These are phyloP conservation scores for Candolleomyces efflorescens DNA, from an alignment of 768 basidiomycete genomes.

Conservation along the genomic window DNA sequence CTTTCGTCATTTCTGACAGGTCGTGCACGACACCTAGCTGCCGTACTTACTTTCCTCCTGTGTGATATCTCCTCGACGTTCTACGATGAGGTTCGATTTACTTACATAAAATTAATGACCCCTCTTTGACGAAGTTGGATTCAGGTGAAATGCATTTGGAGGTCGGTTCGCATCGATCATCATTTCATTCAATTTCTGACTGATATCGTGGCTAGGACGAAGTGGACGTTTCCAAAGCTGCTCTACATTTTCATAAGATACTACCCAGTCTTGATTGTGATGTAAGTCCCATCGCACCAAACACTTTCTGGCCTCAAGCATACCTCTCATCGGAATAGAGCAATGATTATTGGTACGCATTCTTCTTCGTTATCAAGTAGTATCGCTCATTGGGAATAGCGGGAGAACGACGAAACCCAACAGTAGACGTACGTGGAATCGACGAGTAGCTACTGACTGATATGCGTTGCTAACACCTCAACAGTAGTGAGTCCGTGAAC, in stretches of 20 bases:
- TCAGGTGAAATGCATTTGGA: background rate
- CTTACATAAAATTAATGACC: background rate
- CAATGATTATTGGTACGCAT: background rate
- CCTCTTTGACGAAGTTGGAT: background rate
- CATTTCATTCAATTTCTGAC: background rate
- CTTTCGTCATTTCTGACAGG: background rate
- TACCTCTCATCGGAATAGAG: too few relatives aligned
- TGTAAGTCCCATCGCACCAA: background rate
- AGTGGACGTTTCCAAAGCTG: background rate
- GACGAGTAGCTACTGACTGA: background rate
- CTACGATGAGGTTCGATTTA: background rate
- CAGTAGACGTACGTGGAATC: background rate
- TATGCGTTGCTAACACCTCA: background rate
- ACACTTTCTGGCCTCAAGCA: too few relatives aligned
- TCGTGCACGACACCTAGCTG: background rate
- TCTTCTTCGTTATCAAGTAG: too few relatives aligned
- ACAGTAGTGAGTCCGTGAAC: background rate
- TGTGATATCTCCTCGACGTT: background rate
- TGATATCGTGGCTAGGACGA: background rate
- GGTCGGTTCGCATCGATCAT: background rate
- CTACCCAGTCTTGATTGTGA: background rate
- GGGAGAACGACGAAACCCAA: background rate
- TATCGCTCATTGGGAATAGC: background rate
- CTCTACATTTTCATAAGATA: background rate
- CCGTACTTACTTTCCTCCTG: background rate